These are phyloP conservation scores for Ilyonectria mors-panacis DNA, from an alignment of 2,329 filamentous ascomycete species.

Conservation along the genomic window DNA sequence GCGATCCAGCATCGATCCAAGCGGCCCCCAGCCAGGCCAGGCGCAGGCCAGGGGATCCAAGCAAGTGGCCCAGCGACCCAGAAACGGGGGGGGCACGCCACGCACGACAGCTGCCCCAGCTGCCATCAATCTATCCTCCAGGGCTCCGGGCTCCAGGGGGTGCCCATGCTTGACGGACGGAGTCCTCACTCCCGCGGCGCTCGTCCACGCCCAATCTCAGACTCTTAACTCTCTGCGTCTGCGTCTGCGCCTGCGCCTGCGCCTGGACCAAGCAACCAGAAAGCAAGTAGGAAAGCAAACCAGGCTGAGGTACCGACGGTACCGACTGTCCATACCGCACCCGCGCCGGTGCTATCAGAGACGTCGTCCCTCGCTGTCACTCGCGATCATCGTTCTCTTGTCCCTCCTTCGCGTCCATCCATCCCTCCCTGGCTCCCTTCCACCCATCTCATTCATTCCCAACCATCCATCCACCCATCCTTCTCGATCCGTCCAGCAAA, in stretches of 20 bases:
- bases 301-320: slow-evolving; percentile 17
- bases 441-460: slow-evolving; percentile 21
- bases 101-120: slow-evolving; percentile 4
- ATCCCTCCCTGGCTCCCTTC: slow-evolving; percentile 29
- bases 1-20: slow-evolving; percentile 33
- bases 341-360: slow-evolving; percentile 10
- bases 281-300: slow-evolving; percentile 19
- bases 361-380: slow-evolving; percentile 25
- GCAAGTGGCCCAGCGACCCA: slow-evolving; percentile 31
- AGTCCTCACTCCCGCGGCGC: neutral
- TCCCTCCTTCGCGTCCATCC: slow-evolving; percentile 17
- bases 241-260: neutral
- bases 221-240: neutral
- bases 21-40: slow-evolving; percentile 21
- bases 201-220: neutral
- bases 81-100: slow-evolving; percentile 2
- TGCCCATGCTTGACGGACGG: neutral
- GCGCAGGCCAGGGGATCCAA: slow-evolving; percentile 23
- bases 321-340: slow-evolving; percentile 29
- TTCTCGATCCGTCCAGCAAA: neutral
- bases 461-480: slow-evolving; percentile 28
- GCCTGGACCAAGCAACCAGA: neutral
- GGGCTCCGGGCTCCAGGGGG: neutral
- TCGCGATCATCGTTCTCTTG: slow-evolving; percentile 26
- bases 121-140: neutral